Evolutionary conservation across 2,329 filamentous ascomycete species (phyloP), one percentile per base, ranked within the genome.

Genomic region (Colletotrichum somersetense): DNA sequence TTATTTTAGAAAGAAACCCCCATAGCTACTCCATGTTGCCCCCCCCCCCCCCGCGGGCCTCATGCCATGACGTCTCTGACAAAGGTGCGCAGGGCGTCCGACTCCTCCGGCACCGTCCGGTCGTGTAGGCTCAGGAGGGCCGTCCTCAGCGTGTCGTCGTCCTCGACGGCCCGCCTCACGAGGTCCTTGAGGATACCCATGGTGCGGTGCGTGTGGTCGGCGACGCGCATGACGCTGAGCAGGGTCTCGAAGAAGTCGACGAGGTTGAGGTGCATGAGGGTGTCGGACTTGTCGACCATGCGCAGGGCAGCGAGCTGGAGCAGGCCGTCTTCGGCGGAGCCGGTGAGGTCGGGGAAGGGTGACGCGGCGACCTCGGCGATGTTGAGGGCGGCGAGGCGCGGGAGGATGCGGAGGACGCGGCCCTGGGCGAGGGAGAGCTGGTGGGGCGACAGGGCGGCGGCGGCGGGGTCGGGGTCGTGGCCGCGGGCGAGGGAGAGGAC

Each of bases 241-340:
- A 89, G 79, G 10, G 81, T 79, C 79, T 89, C 85, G 75, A 87
- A 87, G 71, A 88, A 89, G 73, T 88, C 85, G n/a, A 87, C 78
- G 26, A 89, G 80, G 65, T 74, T 86, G 8, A 86, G 78, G 55
- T 85, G 83, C 84, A 89, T 86, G 30, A 90, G 80, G 26, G 79
- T 71, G 66, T 89, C 88, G 0, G 79, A 76, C 66, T 76, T 82
- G 70, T 87, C 85, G 35, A 89, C 82, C 87, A 89, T 89, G 66
- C 76, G 79, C 38, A 89, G 77, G 10, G 85, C 84, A 5, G 85
- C 86, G 76, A 87, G 89, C 56, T 85, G 84, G 5, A 90, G 79
- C 5, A 89, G 74, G 0, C 86, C 85, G 7, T 80, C 76, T 5
- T 81, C 78, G 3, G 77, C 68, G 2, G 73, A 67, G 4, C 75